Evolutionary conservation across 75 land plant species (phyloP), one percentile per base, ranked within the genome.

Genomic region (Sequoia sempervirens): DNA sequence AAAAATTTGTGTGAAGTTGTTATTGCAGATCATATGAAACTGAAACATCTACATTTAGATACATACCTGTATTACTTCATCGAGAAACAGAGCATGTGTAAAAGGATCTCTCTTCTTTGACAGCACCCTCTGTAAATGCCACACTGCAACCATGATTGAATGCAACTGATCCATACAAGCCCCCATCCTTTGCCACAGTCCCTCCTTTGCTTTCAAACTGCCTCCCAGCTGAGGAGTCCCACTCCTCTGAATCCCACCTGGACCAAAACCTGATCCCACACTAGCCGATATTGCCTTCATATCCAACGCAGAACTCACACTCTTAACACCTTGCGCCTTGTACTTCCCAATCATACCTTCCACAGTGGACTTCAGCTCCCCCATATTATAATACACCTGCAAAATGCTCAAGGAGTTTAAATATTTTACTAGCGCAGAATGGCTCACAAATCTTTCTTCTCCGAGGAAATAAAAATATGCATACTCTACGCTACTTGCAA

Each of bases 61-160:
- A 36, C 88, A 87, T 47, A 92, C 99, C 93, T 96, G 94, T 76
- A 94, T 88, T 23, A 97, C 96, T 86, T 96, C 95, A 80, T 97
- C 95, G 46, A 97, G 95, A 83, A 96, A 92, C 87, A 92, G 85
- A 14, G 89, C 95, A 85, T 97, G 99, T 7, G 96, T 96, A 84
- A 94, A 91, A 0, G 99, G 98, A 84, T 95, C 98, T 38, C 99
- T 81, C 85, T 96, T 96, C 92, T 97, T 97, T 23, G 96, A 91
- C 81, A 97, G 86, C 47, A 97, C 98, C 76, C 94, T 91, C 91
- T 97, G 98, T 90, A 97, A 85, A 54, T 97, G 98, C 99, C 99
- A 97, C 56, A 93, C 93, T 1, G 99, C 96, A 37, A 93, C 92
- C 46, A 97, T 80, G 46, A 91, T 88, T 18, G 89, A 85, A 86